A percentile compares a stretch with the other conserved stretches of the same genome.
phyloP scores from a whole-genome alignment of 768 basidiomycete species.

The Asterophora lycoperdoides region DNA sequence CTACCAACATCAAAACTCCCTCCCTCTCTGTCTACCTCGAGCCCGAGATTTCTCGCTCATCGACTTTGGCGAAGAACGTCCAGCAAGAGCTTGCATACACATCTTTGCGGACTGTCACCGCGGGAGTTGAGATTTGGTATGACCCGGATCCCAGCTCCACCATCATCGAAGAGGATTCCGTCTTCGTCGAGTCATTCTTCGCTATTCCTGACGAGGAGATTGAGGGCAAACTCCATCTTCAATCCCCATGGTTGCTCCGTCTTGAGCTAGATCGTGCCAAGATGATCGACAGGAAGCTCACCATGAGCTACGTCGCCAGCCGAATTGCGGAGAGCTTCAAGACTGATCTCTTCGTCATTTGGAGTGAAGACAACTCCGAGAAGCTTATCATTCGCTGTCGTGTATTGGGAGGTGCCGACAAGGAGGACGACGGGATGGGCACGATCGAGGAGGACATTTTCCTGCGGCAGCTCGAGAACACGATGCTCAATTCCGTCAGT shows the following conservation, averaged over 20 bases:
- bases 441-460: constrained; percentile 91
- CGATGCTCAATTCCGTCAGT: constrained; percentile 92
- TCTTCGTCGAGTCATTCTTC: constrained; percentile 98
- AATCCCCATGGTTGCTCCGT: constrained; percentile 97
- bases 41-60: constrained; percentile 59
- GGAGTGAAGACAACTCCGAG: constrained; percentile 98
- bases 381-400: constrained; percentile 97
- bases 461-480: constrained; percentile 92
- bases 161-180: constrained; percentile 91
- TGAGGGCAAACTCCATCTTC: constrained; percentile 82
- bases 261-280: constrained; percentile 94
- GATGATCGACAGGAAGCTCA: constrained; percentile 96
- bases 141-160: constrained; percentile 91
- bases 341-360: constrained; percentile 94
- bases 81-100: constrained; percentile 94
- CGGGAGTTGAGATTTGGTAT: constrained; percentile 96
- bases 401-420: constrained; percentile 78
- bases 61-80: constrained; percentile 73
- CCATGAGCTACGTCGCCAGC: constrained; percentile 91
- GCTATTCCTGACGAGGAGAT: constrained; percentile 98
- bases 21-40: constrained; percentile 90
- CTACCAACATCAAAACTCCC: constrained; percentile 97
- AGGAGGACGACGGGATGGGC: constrained; percentile 77
- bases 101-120: constrained; percentile 88
- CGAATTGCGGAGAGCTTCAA: constrained; percentile 94